A percentile compares a stretch with the other conserved stretches of the same genome.
These are phyloP conservation scores for Ceratocystis papillata DNA, from an alignment of 2,329 filamentous ascomycete genomes.

Conservation along the genomic window DNA sequence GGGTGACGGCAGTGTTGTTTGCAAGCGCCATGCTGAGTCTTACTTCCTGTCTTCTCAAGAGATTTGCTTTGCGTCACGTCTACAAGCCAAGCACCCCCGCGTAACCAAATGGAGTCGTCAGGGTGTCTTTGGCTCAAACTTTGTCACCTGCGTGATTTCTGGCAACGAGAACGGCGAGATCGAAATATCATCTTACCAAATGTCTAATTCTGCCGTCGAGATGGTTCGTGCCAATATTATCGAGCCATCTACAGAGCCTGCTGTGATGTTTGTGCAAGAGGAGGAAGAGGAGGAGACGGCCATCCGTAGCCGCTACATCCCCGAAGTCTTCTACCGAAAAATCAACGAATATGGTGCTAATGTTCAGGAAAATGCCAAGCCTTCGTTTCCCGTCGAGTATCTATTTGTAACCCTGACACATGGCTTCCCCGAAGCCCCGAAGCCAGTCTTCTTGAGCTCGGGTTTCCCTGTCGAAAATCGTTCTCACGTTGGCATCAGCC, in stretches of 20 bases:
- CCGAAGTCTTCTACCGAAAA: constrained; percentile 89
- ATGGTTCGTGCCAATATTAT: constrained; percentile 94
- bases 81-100: constrained; percentile 81
- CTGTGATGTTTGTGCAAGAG: constrained; percentile 84
- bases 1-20: constrained; percentile 76
- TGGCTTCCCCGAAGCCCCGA: constrained; percentile 75
- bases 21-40: constrained; percentile 91
- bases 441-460: constrained; percentile 61
- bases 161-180: constrained; percentile 85
- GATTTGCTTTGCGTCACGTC: constrained; percentile 74
- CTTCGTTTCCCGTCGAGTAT: constrained; percentile 92
- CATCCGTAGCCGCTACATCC: constrained; percentile 69
- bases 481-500: constrained; percentile 71
- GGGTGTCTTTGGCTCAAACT: constrained; percentile 86
- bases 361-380: constrained; percentile 94
- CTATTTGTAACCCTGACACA: constrained; percentile 91
- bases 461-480: constrained; percentile 88
- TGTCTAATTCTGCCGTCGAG: constrained; percentile 88
- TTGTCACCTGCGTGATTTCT: constrained; percentile 92
- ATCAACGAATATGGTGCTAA: constrained; percentile 96
- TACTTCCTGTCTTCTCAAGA: constrained; percentile 91
- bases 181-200: constrained; percentile 82
- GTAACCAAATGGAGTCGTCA: constrained; percentile 95
- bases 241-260: constrained; percentile 86
- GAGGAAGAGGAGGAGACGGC: constrained; percentile 55